phyloP scores from a whole-genome alignment of 2,329 filamentous ascomycete species.

The Aureobasidium zeae region DNA sequence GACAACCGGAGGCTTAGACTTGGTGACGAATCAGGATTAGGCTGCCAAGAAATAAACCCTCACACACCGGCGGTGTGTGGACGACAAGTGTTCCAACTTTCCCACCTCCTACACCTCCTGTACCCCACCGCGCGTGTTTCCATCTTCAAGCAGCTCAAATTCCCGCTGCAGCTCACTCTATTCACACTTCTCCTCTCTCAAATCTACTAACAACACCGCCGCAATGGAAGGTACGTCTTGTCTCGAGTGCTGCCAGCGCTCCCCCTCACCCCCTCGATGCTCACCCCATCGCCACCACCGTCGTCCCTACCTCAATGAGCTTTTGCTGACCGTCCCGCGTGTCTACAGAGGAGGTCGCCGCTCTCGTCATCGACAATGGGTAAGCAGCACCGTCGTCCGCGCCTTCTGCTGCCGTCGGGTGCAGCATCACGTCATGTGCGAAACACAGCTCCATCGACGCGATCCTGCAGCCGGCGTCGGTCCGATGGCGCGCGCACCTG shows the following conservation, averaged over 20 bases:
- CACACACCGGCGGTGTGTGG: conserved; percentile 13
- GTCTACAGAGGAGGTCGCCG: conserved; percentile 92
- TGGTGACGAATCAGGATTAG: conserved; percentile 8
- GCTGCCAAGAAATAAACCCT: conserved; percentile 11
- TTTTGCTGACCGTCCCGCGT: conserved; percentile 20
- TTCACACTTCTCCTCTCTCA: neutral
- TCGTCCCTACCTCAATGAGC: neutral
- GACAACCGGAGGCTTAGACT: conserved; percentile 12
- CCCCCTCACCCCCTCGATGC: conserved; percentile 9
- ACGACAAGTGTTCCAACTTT: conserved; percentile 17
- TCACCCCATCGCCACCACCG: conserved; percentile 2
- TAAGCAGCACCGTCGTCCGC: conserved; percentile 49
- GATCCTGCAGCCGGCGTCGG: conserved; percentile 22
- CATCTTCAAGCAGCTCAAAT: conserved; percentile 15
- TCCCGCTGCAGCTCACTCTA: conserved; percentile 14
- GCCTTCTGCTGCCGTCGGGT: conserved; percentile 23
- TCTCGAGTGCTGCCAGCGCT: conserved; percentile 12
- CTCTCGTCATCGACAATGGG: conserved; percentile 99
- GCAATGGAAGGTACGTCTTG: conserved; percentile 27
- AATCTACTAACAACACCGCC: conserved; percentile 19
- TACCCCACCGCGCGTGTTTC: conserved; percentile 13
- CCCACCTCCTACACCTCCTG: conserved; percentile 16
- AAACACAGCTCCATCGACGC: conserved; percentile 24
- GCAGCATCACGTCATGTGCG: conserved; percentile 27
- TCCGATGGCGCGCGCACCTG: conserved; percentile 6